Base-by-base conservation (phyloP, 805 yeast genomes). In the Saturnispora hagleri region DNA sequence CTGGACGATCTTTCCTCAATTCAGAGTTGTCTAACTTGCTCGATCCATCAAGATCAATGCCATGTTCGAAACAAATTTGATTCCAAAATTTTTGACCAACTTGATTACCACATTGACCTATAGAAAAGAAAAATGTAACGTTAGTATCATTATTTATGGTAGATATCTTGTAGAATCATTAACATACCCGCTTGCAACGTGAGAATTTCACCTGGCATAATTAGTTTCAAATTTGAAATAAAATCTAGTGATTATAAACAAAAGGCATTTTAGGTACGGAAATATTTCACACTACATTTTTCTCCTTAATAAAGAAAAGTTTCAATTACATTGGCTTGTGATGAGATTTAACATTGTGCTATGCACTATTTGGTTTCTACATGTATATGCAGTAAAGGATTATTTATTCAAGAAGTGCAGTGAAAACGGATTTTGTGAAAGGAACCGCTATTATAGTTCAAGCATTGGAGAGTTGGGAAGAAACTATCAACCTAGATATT, bases 81-180 rank as follows among this genome's bases (percentile, higher is more conserved):
- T 81, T 75, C 99, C 99, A 93, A 66, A 90, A 91, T 66, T 86
- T 85, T 51, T 86, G 80, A 26, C 97, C 97, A 1, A 91, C 83
- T 65, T 91, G 98, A 68, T 93, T 93, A 53, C 99, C 99, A 71
- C 99, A 93, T 69, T 93, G 99, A 26, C 96, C 96, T 60, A 42
- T 4, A 10, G 17, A 47, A 34, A 28, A 12, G 7, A 44, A 33
- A 22, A 8, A 6, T 48, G 28, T 31, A 13, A 27, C 22, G 55
- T 55, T 53, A 52, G 62, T 52, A 51, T 34, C 10, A 15, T 7
- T 17, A 38, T 15, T 7, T 12, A 35, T 45, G 38, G 35, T 22
- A 2, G 1, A 17, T 12, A 18, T 13, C 9, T 12, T 22, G 5
- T 26, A 5, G 5, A 6, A 15, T 4, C 34, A 31, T 31, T 31